Evolutionary conservation across 495 filamentous ascomycete genomes (phyloP), one percentile per base, ranked within the genome.

Genomic region (Talaromyces ruber): DNA sequence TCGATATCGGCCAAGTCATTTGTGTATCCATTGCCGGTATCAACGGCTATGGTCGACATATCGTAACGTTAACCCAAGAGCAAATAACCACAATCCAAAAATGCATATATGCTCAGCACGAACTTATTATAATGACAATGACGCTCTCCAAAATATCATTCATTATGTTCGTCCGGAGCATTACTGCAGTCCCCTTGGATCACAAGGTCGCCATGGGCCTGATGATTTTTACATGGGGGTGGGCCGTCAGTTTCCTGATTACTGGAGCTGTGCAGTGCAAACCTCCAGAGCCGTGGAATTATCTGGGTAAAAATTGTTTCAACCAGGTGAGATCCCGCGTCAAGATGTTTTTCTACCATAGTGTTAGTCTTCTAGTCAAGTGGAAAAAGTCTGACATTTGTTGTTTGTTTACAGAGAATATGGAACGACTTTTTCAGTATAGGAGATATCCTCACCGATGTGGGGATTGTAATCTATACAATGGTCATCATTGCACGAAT

Each of bases 361-460:
- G 14, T 54, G 5, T 54, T 9, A 45, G 6, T 24, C 16, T 22
- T 18, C 11, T 32, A 18, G 18, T 3, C n/a, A n/a, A 32, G 22
- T 22, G 25, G 2, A 47, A 39, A 60, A 51, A 32, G 29, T 52
- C n/a, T 47, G 14, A 50, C 8, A 52, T 28, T 50, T 60, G 24
- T 70, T 28, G 65, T 25, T 3, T 18, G 0, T 9, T 16, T 14
- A 21, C 25, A 76, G 75, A 54, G 34, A 12, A 67, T 73, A 6
- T 80, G 79, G 68, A 67, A 75, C 61, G 70, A 72, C 39, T 80
- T 74, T 57, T 70, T 79, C 25, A 70, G 64, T 28, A 64, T 75
- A 43, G 68, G 71, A 3, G 81, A 78, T 34, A 73, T 81, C 25
- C 16, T 81, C n/a, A 74, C 73, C 3, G 77, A 82, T 45, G 62